A percentile compares a stretch with the other conserved stretches of the same genome.
These are phyloP conservation scores for Turritis glabra DNA, from an alignment of 345 rosid genomes.

Conservation along the genomic window DNA sequence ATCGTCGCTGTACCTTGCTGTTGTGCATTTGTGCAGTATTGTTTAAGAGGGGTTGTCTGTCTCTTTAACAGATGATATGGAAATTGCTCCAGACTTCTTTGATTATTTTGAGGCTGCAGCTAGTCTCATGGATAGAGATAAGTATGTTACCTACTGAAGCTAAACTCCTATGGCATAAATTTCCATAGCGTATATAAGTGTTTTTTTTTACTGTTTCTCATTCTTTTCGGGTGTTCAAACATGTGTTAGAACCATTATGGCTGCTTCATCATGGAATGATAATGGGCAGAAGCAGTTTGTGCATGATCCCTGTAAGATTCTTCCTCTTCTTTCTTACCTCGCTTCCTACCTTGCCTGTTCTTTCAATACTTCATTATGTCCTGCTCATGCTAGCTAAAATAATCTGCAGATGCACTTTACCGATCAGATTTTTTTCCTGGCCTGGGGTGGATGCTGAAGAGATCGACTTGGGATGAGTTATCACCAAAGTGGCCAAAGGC, in stretches of 20 bases:
- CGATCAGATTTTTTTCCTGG: constrained; percentile 99
- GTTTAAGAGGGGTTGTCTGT: constrained; percentile 30
- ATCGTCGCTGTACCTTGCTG: constrained; percentile 10
- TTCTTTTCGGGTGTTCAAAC: constrained; percentile 28
- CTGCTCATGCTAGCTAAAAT: constrained; percentile 30
- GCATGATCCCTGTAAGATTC: constrained; percentile 81
- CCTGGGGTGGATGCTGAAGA: constrained; percentile 97
- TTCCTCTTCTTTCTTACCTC: constrained; percentile 12
- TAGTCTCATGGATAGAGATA: constrained; percentile 84
- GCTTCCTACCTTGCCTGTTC: constrained; percentile 27
- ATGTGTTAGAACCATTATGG: constrained; percentile 85
- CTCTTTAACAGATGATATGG: constrained; percentile 93
- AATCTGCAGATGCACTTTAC: constrained; percentile 74
- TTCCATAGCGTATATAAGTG: background rate
- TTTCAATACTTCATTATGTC: constrained; percentile 25
- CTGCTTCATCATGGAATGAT: constrained; percentile 99
- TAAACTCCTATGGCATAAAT: constrained; percentile 8
- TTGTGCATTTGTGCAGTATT: background rate
- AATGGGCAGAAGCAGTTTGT: constrained; percentile 98
- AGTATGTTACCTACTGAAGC: constrained; percentile 50
- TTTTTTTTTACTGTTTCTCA: constrained; percentile 9
- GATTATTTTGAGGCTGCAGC: constrained; percentile 97
- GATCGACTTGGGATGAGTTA: constrained; percentile 86
- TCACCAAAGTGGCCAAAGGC: constrained; percentile 99
- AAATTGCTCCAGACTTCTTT: constrained; percentile 94